Conservation (phyloP, 805 yeast genomes). For the Metschnikowia gelsemii region DNA sequence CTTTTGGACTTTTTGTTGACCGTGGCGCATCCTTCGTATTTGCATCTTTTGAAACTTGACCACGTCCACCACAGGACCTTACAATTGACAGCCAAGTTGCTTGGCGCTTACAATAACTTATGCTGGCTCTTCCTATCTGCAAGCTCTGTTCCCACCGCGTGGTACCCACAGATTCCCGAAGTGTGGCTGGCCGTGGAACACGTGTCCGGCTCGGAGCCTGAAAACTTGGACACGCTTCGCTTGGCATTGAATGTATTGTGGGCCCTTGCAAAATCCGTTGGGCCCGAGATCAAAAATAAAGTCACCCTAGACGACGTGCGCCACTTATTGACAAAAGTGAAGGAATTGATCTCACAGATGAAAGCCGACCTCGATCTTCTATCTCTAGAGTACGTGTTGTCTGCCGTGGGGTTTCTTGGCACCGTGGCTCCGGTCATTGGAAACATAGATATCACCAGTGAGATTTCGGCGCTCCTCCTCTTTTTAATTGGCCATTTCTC, state of each 20-base stretch:
- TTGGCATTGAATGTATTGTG: conserved; percentile 37
- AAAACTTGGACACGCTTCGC: conserved; percentile 28
- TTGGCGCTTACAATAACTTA: conserved; percentile 70
- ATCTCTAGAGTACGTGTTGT: conserved; percentile 38
- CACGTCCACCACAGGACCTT: conserved; percentile 26
- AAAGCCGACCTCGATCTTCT: conserved; percentile 21
- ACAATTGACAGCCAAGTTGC: conserved; percentile 51
- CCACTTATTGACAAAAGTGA: conserved; percentile 25
- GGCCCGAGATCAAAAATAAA: conserved; percentile 31
- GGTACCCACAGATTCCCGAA: conserved; percentile 33
- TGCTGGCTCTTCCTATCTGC: conserved; percentile 52
- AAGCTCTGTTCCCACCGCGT: conserved; percentile 34
- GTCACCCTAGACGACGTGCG: conserved; percentile 28
- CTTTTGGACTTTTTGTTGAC: conserved; percentile 24
- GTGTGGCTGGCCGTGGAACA: conserved; percentile 32
- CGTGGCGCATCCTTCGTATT: conserved; percentile 30
- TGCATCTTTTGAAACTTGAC: conserved; percentile 40
- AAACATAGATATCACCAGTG: conserved; percentile 43
- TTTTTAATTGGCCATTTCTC: conserved; percentile 18
- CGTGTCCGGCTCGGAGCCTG: conserved; percentile 10
- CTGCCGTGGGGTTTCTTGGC: conserved; percentile 54
- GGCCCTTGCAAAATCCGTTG: conserved; percentile 39
- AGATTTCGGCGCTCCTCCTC: conserved; percentile 47
- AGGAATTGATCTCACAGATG: conserved; percentile 11
- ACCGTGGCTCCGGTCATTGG: conserved; percentile 48